These are phyloP conservation scores for Backusella psychrophila DNA, from an alignment of 192 early-diverging fungal genomes.

Conservation along the genomic window DNA sequence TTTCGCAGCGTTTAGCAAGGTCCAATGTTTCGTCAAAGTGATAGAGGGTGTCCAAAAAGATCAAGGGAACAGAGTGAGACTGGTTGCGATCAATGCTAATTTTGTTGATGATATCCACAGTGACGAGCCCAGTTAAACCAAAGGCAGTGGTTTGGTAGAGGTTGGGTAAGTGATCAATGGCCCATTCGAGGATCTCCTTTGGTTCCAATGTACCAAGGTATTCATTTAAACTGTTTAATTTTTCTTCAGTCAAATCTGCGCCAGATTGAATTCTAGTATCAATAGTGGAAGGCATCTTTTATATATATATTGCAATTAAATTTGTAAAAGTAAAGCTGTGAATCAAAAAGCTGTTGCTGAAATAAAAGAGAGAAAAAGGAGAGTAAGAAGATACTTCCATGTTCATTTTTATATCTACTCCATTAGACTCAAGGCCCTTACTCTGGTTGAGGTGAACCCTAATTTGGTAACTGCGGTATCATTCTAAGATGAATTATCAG, in stretches of 20 bases:
- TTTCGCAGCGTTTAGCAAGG: constrained; percentile 63
- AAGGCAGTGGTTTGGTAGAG: constrained; percentile 95
- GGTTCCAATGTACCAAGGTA: constrained; percentile 67
- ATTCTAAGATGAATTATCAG: constrained; percentile 19
- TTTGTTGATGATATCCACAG: constrained; percentile 81
- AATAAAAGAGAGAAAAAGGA: background rate
- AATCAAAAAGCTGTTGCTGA: background rate
- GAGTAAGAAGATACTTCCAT: background rate
- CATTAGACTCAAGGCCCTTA: background rate
- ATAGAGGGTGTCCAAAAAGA: constrained; percentile 95
- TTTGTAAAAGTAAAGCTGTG: background rate
- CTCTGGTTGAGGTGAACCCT: background rate
- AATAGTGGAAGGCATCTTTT: constrained; percentile 34
- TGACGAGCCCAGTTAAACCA: constrained; percentile 87
- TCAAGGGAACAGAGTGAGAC: constrained; percentile 67
- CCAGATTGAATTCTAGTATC: constrained; percentile 23
- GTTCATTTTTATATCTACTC: background rate
- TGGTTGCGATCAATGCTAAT: constrained; percentile 52
- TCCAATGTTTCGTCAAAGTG: constrained; percentile 93
- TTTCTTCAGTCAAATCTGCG: constrained; percentile 48
- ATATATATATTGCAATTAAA: background rate
- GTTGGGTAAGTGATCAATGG: constrained; percentile 69
- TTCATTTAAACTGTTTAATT: constrained; percentile 76
- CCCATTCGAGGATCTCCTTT: constrained; percentile 86
- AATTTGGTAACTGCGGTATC: constrained; percentile 20